Conservation (phyloP, 495 filamentous ascomycete species). For the Aspergillus ostianus region DNA sequence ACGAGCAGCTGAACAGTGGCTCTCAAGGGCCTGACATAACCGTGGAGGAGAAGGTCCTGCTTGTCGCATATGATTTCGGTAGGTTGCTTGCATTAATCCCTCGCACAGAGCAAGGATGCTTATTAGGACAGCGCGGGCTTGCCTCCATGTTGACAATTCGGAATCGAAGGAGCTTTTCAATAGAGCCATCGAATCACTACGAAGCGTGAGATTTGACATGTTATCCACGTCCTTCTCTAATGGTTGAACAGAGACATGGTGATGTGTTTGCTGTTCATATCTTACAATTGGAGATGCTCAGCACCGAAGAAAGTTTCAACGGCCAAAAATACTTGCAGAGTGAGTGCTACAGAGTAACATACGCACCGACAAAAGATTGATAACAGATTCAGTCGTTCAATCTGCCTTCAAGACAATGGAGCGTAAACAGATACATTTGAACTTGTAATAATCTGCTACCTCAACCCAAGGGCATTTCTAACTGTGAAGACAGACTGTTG, state of each 20-base stretch:
- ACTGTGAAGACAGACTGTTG: conserved; percentile 48
- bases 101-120: neutral
- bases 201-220: conserved; percentile 20
- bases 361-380: neutral
- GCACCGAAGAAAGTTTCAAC: conserved; percentile 27
- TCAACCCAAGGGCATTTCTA: conserved; percentile 29
- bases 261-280: conserved; percentile 63
- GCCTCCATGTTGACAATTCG: conserved; percentile 11
- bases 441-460: neutral
- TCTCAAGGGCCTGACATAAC: conserved; percentile 49
- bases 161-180: conserved; percentile 10
- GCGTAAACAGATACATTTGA: neutral
- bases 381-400: neutral
- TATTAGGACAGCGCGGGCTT: conserved; percentile 20
- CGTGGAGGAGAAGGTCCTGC: conserved; percentile 56
- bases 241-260: conserved; percentile 48
- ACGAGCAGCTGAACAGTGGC: conserved; percentile 56
- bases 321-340: conserved; percentile 41
- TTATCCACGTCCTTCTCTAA: neutral
- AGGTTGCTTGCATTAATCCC: neutral
- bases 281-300: conserved; percentile 67
- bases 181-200: conserved; percentile 15
- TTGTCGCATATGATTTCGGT: conserved; percentile 55
- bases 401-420: neutral
- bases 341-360: neutral